Conservation (phyloP, 306 rosid genomes). For the Fagus crenata region DNA sequence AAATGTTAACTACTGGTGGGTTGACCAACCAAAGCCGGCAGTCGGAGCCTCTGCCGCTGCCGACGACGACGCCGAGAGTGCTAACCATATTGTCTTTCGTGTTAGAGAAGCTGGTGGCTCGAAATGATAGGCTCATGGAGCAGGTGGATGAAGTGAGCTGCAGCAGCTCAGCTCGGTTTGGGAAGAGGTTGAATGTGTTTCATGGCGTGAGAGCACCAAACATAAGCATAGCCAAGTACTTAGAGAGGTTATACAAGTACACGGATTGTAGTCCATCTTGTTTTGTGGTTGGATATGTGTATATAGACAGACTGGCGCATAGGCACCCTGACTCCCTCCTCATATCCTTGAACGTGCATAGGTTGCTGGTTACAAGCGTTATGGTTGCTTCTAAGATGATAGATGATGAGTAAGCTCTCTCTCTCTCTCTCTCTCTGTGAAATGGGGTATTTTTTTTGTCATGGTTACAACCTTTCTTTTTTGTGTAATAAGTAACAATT, state of each 20-base stretch:
- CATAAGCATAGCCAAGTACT: slow-evolving; percentile 81
- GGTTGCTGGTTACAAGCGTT: slow-evolving; percentile 69
- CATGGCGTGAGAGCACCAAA: slow-evolving; percentile 83
- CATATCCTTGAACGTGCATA: slow-evolving; percentile 75
- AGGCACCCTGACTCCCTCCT: slow-evolving; percentile 81
- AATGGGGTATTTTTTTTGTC: background rate
- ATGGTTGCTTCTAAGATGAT: slow-evolving; percentile 96
- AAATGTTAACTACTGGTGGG: slow-evolving; percentile 56
- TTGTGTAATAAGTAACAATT: no score
- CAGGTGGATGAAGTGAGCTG: slow-evolving; percentile 31
- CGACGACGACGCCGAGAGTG: slow-evolving; percentile 64
- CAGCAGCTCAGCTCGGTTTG: slow-evolving; percentile 41
- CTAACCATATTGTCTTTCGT: slow-evolving; percentile 60
- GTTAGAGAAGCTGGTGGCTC: slow-evolving; percentile 65
- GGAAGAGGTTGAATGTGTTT: slow-evolving; percentile 64
- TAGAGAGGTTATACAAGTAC: slow-evolving; percentile 90
- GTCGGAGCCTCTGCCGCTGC: slow-evolving; percentile 48
- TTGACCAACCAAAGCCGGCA: slow-evolving; percentile 44
- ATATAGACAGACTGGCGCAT: slow-evolving; percentile 76
- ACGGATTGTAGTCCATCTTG: slow-evolving; percentile 92
- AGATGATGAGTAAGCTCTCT: slow-evolving; percentile 79
- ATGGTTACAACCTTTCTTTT: background rate
- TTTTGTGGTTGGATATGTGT: slow-evolving; percentile 83
- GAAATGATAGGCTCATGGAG: slow-evolving; percentile 55
- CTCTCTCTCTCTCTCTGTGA: slow-evolving; percentile 18